These are phyloP conservation scores for Inga laurina DNA, from an alignment of 306 rosid species.

Conservation along the genomic window DNA sequence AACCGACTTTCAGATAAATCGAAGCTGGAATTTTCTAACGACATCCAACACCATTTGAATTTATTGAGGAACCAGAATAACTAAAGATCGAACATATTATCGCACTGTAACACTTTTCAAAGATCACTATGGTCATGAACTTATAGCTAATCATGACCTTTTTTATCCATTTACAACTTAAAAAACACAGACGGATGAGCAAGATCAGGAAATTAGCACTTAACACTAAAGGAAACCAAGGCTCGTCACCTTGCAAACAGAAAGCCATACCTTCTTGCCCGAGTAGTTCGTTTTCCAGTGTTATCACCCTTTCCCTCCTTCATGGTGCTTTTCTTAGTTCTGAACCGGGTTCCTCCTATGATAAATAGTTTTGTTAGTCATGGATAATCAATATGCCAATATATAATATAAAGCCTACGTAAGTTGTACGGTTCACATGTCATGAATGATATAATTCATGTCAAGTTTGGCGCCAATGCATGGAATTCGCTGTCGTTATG, in stretches of 20 bases:
- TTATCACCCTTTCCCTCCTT: constrained; percentile 42
- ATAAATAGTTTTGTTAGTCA: constrained; percentile 18
- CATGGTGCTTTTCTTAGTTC: constrained; percentile 47
- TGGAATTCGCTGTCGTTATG: neutral
- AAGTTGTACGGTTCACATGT: neutral
- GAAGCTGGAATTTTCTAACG: neutral
- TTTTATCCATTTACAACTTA: neutral
- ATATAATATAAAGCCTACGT: neutral
- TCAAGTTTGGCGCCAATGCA: neutral
- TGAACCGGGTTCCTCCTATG: constrained; percentile 46
- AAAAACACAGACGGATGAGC: constrained; percentile 4
- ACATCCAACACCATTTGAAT: neutral
- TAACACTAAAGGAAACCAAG: constrained; percentile 17
- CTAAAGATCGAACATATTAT: neutral
- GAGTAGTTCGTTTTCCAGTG: constrained; percentile 33
- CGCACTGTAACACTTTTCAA: neutral
- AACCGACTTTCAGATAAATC: neutral
- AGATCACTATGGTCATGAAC: neutral
- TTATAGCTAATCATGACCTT: neutral
- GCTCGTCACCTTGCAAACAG: constrained; percentile 7
- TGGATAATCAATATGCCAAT: neutral
- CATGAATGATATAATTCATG: neutral
- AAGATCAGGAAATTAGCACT: constrained; percentile 24
- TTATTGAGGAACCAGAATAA: constrained; percentile 5
- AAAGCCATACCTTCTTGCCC: constrained; percentile 52